Percentiles rank a stretch among this genome's conserved stretches.
phyloP scores from a whole-genome alignment of 108 stramenopile species.

The Nitzschia putrida region DNA sequence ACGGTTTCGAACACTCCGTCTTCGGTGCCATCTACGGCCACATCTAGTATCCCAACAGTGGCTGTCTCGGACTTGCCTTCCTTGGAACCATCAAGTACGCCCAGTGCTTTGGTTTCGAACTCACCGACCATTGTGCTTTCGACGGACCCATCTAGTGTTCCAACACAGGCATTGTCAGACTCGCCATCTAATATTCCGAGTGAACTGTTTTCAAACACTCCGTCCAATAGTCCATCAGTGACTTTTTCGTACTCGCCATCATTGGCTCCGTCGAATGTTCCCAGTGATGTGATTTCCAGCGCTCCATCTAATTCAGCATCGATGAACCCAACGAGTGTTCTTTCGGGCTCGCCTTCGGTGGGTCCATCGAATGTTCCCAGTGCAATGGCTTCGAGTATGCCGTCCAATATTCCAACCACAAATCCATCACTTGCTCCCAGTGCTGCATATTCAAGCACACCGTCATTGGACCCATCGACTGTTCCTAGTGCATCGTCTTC shows the following conservation, averaged over 20 bases:
- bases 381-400: no score
- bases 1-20: no score
- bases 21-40: no score
- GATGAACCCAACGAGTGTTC: not conserved
- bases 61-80: not conserved
- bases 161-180: not conserved
- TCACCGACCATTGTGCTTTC: not conserved
- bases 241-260: not conserved
- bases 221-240: constrained; percentile 1
- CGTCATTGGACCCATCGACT: not conserved
- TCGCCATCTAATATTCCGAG: not conserved
- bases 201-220: not conserved
- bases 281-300: not conserved
- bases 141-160: not conserved
- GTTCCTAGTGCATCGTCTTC: no score
- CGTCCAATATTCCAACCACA: no score
- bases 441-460: not conserved
- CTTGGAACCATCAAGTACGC: not conserved
- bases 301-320: not conserved
- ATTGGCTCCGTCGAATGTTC: not conserved
- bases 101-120: not conserved
- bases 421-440: no score
- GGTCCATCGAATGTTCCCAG: no score
- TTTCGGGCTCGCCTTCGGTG: not conserved
- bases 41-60: not conserved